A percentile compares a stretch with the other conserved stretches of the same genome.
phyloP scores from a whole-genome alignment of 2,329 filamentous ascomycete species.

The Fulvia fulva region DNA sequence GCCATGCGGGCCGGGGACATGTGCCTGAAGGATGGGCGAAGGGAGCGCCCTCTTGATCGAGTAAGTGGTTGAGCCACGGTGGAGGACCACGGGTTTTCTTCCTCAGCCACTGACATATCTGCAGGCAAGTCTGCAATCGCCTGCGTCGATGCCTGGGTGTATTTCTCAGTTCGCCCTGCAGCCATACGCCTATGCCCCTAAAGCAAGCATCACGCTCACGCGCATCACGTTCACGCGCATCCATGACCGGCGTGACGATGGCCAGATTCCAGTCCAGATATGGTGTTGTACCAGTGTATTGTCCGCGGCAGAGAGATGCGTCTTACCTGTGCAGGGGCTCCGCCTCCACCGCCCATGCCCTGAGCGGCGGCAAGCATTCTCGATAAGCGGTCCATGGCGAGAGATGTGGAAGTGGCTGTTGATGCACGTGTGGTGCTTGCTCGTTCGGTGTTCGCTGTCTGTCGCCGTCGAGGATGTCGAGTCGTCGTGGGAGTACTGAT shows the following conservation, averaged over 20 bases:
- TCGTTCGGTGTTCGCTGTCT: background rate
- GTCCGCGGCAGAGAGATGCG: background rate
- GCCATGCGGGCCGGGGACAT: too few relatives aligned
- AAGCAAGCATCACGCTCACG: too few relatives aligned
- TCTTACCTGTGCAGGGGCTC: slow-evolving; percentile 61
- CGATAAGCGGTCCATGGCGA: slow-evolving; percentile 83
- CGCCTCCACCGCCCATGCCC: slow-evolving; percentile 63
- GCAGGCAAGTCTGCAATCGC: too few relatives aligned
- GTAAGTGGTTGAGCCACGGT: too few relatives aligned
- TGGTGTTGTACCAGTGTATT: background rate
- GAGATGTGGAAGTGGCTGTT: slow-evolving; percentile 14
- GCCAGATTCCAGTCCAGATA: background rate
- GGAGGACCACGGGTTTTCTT: too few relatives aligned
- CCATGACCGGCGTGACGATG: background rate
- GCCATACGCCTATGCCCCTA: too few relatives aligned
- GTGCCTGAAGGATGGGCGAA: background rate
- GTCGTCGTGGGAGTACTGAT: background rate
- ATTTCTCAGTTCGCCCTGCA: too few relatives aligned
- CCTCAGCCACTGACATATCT: too few relatives aligned
- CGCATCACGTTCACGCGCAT: too few relatives aligned
- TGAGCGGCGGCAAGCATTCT: slow-evolving; percentile 76
- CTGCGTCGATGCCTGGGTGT: too few relatives aligned
- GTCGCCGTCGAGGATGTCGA: background rate
- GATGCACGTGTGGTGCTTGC: slow-evolving; percentile 5
- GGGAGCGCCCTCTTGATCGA: background rate